Evolutionary conservation across 805 yeast genomes (phyloP).

Genomic region (Debaryomyces hansenii): DNA sequence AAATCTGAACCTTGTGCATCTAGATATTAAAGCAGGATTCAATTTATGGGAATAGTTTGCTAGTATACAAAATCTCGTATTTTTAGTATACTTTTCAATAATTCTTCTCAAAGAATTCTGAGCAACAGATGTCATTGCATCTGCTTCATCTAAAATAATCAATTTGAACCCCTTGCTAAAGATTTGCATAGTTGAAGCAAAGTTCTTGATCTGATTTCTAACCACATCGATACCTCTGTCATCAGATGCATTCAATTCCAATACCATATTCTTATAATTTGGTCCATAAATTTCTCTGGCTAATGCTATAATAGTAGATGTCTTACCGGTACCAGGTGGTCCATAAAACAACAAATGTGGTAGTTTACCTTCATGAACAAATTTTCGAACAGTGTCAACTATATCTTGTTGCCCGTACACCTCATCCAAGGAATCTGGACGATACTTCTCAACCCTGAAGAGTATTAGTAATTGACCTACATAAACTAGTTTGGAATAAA

Average conservation of each 20-base stretch:
- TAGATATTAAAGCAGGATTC: conserved; percentile 89
- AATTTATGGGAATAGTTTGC: conserved; percentile 96
- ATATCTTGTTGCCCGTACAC: conserved; percentile 90
- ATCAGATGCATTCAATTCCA: conserved; percentile 94
- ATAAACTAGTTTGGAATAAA: background rate
- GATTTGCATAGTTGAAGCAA: conserved; percentile 94
- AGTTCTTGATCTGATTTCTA: conserved; percentile 94
- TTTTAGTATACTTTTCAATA: conserved; percentile 90
- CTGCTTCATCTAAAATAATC: conserved; percentile 94
- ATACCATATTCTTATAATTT: conserved; percentile 80
- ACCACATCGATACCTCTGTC: conserved; percentile 98
- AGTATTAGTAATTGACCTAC: conserved; percentile 15
- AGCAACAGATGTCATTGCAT: conserved; percentile 87
- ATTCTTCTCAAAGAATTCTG: conserved; percentile 80
- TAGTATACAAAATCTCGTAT: conserved; percentile 91
- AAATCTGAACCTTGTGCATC: conserved; percentile 95
- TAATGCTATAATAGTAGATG: conserved; percentile 83
- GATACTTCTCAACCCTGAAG: conserved; percentile 84
- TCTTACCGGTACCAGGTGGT: conserved; percentile 94
- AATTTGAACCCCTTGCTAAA: conserved; percentile 83
- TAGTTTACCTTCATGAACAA: conserved; percentile 76
- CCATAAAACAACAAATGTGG: conserved; percentile 95
- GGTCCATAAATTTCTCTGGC: conserved; percentile 86
- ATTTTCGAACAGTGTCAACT: conserved; percentile 79
- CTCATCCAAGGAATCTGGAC: conserved; percentile 82